Conservation (phyloP, 768 basidiomycete genomes). For the Mrakia gelida region DNA sequence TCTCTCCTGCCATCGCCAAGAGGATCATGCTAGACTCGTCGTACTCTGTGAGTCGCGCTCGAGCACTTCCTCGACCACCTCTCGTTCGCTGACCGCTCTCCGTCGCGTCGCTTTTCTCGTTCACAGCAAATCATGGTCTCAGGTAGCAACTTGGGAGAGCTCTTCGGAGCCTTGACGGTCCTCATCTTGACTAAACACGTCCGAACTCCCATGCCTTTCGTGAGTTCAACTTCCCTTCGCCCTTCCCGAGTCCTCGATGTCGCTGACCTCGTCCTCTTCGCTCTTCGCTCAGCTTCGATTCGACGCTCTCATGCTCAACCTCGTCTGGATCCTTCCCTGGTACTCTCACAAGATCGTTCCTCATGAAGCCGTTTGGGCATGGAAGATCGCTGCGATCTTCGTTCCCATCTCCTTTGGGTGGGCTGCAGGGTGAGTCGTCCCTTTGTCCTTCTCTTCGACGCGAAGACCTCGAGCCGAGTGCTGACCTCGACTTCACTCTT, state of each 20-base stretch:
- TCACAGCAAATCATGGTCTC: slow-evolving; percentile 39
- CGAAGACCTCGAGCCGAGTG: neutral
- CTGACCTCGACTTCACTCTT: neutral
- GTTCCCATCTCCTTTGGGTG: slow-evolving; percentile 34
- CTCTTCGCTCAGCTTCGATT: slow-evolving; percentile 27
- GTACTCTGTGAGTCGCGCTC: slow-evolving; percentile 28
- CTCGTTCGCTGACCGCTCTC: no score
- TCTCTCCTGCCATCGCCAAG: slow-evolving; percentile 39
- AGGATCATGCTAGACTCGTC: slow-evolving; percentile 37
- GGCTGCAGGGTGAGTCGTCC: slow-evolving; percentile 36
- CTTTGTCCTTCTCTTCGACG: neutral
- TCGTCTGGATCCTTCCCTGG: slow-evolving; percentile 40
- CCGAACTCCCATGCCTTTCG: slow-evolving; percentile 37
- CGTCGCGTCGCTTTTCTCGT: no score
- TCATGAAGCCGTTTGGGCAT: slow-evolving; percentile 34
- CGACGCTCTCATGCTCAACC: slow-evolving; percentile 37
- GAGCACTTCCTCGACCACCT: no score
- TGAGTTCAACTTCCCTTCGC: no score
- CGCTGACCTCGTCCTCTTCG: no score
- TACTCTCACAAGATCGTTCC: slow-evolving; percentile 34
- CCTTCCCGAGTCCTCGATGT: no score
- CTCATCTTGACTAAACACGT: slow-evolving; percentile 37
- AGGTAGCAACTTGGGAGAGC: slow-evolving; percentile 40
- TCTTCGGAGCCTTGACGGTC: slow-evolving; percentile 37
- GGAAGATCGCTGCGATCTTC: slow-evolving; percentile 25